Conservation (phyloP, 352 stramenopile genomes). For the Pythium grandisporangium region DNA sequence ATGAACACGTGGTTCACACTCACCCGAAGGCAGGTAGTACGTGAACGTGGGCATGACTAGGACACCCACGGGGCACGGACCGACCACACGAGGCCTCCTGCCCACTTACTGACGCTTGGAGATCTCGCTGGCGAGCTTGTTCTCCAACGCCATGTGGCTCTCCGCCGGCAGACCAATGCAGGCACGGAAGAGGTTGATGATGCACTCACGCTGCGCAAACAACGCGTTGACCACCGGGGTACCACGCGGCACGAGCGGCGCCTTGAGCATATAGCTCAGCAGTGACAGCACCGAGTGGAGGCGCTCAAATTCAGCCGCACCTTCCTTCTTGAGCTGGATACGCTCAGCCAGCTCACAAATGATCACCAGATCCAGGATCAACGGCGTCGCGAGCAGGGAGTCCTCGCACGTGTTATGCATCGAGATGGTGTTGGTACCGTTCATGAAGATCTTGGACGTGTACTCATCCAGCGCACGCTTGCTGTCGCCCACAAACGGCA, state of each 20-base stretch:
- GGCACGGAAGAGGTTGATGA: slow-evolving; percentile 98
- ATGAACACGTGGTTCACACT: neutral
- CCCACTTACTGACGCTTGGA: slow-evolving; percentile 33
- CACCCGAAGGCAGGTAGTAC: too few relatives aligned
- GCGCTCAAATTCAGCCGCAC: slow-evolving; percentile 82
- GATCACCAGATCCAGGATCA: slow-evolving; percentile 98
- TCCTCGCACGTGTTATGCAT: slow-evolving; percentile 99
- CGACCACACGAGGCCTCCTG: neutral
- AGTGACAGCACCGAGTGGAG: slow-evolving; percentile 97
- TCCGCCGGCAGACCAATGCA: slow-evolving; percentile 95
- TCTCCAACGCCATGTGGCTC: slow-evolving; percentile 98
- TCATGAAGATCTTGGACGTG: slow-evolving; percentile 99
- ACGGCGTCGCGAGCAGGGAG: slow-evolving; percentile 94
- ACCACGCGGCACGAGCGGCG: slow-evolving; percentile 95
- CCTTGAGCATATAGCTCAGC: slow-evolving; percentile 99
- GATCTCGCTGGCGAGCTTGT: slow-evolving; percentile 88
- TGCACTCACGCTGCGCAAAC: slow-evolving; percentile 96
- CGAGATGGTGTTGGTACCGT: slow-evolving; percentile 99
- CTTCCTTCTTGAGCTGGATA: slow-evolving; percentile 93
- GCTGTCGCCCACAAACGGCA: slow-evolving; percentile 97
- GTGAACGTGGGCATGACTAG: too few relatives aligned
- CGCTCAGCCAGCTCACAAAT: slow-evolving; percentile 96
- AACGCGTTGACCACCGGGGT: slow-evolving; percentile 98
- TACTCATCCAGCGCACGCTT: slow-evolving; percentile 99
- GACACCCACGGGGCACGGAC: too few relatives aligned